A percentile compares a stretch with the other conserved stretches of the same genome.
Conservation (phyloP, 2,329 filamentous ascomycete genomes). For the Ophiocordyceps unilateralis region DNA sequence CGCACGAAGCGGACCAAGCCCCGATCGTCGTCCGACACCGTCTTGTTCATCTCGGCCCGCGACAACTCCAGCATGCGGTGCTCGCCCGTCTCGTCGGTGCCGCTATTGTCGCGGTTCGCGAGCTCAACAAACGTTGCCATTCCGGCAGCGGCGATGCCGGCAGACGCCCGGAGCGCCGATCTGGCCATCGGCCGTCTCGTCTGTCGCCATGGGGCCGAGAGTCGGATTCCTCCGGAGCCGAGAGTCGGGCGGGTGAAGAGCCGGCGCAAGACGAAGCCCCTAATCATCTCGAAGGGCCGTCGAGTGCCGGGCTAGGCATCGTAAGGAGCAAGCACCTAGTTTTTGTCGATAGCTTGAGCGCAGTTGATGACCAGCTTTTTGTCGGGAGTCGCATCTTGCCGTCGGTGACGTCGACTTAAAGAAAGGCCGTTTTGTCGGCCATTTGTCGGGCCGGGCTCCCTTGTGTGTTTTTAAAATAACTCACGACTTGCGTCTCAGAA, state of each 20-base stretch:
- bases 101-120: slow-evolving; percentile 34
- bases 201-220: slow-evolving; percentile 8
- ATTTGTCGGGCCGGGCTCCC: too few relatives aligned
- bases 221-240: slow-evolving; percentile 6
- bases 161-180: slow-evolving; percentile 20
- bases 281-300: slow-evolving; percentile 25
- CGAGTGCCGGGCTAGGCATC: slow-evolving; percentile 5
- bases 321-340: too few relatives aligned
- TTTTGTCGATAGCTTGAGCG: too few relatives aligned
- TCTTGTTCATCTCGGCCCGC: slow-evolving; percentile 56
- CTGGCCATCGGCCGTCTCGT: slow-evolving; percentile 5
- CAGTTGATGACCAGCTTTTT: too few relatives aligned
- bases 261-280: slow-evolving; percentile 24
- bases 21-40: slow-evolving; percentile 42
- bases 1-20: slow-evolving; percentile 41
- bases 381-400: too few relatives aligned
- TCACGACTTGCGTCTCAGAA: too few relatives aligned
- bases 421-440: too few relatives aligned
- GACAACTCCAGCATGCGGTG: slow-evolving; percentile 76
- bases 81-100: slow-evolving; percentile 49
- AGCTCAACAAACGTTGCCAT: slow-evolving; percentile 40
- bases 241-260: slow-evolving; percentile 21
- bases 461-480: too few relatives aligned
- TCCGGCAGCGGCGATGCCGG: slow-evolving; percentile 26
- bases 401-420: neutral